A percentile compares a stretch with the other conserved stretches of the same genome.
These are phyloP conservation scores for Picea glauca DNA, from an alignment of 75 land plant species.

Conservation along the genomic window DNA sequence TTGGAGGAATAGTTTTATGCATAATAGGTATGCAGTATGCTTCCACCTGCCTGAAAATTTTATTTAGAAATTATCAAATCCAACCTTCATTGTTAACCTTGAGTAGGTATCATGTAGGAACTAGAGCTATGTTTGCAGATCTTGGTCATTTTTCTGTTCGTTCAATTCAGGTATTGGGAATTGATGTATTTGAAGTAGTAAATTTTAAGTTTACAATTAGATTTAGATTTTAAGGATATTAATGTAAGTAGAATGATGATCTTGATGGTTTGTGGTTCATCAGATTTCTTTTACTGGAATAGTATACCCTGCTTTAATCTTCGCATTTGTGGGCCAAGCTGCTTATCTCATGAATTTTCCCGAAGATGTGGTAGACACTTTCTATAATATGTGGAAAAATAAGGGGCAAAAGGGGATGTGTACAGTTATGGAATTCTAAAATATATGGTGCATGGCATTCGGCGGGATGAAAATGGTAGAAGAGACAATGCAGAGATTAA, in stretches of 20 bases:
- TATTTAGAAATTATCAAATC: neutral
- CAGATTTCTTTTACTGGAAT: conserved; percentile 59
- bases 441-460: too few species aligned
- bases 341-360: conserved; percentile 62
- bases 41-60: neutral
- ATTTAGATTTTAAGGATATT: neutral
- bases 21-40: conserved; percentile 28
- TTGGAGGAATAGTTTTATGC: conserved; percentile 51
- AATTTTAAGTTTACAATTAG: neutral
- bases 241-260: neutral
- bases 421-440: too few species aligned
- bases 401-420: too few species aligned
- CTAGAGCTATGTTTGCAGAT: conserved; percentile 87
- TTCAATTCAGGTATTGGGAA: conserved; percentile 42
- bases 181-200: neutral
- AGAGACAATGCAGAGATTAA: too few species aligned
- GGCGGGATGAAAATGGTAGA: too few species aligned
- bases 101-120: conserved; percentile 25
- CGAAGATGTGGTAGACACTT: conserved; percentile 36
- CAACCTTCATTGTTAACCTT: too few species aligned
- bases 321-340: conserved; percentile 79
- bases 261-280: neutral
- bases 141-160: conserved; percentile 66
- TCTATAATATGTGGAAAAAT: conserved; percentile 24
- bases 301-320: conserved; percentile 49